Evolutionary conservation across 805 yeast species (phyloP).

Genomic region (Pichia scutulata): DNA sequence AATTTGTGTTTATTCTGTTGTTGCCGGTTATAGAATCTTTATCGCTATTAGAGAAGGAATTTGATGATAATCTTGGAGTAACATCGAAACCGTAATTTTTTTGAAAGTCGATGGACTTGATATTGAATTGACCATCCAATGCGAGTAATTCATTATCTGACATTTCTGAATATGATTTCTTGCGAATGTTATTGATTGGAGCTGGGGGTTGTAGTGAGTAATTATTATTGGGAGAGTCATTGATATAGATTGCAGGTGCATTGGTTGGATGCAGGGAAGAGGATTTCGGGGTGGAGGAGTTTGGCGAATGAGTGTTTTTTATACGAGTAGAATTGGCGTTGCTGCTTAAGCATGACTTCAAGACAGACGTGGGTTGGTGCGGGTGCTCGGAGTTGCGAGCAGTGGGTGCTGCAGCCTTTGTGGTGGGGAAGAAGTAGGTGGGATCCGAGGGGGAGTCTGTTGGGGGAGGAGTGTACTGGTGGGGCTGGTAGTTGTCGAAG

Average conservation of each 20-base stretch:
- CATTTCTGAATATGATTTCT: conserved; percentile 45
- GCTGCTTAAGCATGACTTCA: neutral
- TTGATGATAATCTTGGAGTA: conserved; percentile 11
- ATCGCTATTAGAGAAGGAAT: conserved; percentile 10
- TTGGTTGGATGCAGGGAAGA: neutral
- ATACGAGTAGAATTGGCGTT: too few species aligned
- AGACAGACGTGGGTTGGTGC: neutral
- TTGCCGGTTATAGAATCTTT: conserved; percentile 7
- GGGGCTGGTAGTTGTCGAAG: conserved; percentile 12
- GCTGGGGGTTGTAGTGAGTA: conserved; percentile 12
- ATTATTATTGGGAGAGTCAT: conserved; percentile 1
- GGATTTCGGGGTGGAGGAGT: neutral
- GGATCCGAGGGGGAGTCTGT: neutral
- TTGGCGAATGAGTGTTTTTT: too few species aligned
- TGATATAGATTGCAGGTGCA: neutral
- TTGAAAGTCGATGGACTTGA: conserved; percentile 33
- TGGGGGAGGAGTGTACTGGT: neutral
- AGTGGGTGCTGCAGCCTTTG: neutral
- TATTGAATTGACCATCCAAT: conserved; percentile 44
- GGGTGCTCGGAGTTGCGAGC: neutral
- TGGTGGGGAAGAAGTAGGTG: neutral
- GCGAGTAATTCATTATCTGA: conserved; percentile 47
- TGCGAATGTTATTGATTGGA: conserved; percentile 17
- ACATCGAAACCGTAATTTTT: conserved; percentile 13
- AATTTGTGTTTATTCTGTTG: conserved; percentile 7